phyloP scores from a whole-genome alignment of 306 rosid genomes.

The Lablab purpureus region DNA sequence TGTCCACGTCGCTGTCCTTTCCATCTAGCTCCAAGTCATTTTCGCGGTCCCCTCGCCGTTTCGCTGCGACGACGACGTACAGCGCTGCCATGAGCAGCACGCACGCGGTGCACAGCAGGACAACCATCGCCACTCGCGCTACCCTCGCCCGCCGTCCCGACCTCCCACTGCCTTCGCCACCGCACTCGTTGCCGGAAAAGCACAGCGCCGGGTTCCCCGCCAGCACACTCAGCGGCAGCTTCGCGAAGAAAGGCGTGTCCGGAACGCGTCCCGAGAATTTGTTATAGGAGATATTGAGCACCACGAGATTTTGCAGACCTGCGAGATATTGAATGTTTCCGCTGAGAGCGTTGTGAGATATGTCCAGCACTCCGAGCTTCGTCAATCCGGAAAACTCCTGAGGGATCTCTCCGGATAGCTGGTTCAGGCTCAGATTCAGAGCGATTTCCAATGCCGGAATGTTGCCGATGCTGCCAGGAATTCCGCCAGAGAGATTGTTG shows the following conservation, averaged over 20 bases:
- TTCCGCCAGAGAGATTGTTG: constrained; percentile 65
- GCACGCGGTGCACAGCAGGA: constrained; percentile 76
- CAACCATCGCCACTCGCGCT: constrained; percentile 85
- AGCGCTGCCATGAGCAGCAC: constrained; percentile 75
- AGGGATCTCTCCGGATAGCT: constrained; percentile 73
- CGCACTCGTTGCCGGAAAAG: constrained; percentile 64
- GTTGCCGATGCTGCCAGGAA: constrained; percentile 69
- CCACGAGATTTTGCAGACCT: constrained; percentile 81
- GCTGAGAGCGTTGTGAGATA: constrained; percentile 75
- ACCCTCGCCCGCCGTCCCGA: constrained; percentile 53
- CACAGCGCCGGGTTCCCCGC: constrained; percentile 80
- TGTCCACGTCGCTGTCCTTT: constrained; percentile 65
- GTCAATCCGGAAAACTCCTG: constrained; percentile 63
- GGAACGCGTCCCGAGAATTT: constrained; percentile 82
- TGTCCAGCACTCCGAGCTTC: constrained; percentile 80
- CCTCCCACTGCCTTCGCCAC: background rate
- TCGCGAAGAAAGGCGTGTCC: constrained; percentile 79
- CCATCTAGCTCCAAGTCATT: constrained; percentile 56
- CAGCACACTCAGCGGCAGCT: constrained; percentile 76
- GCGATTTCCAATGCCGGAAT: constrained; percentile 85
- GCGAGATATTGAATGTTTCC: constrained; percentile 76
- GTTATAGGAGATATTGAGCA: constrained; percentile 83
- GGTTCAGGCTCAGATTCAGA: constrained; percentile 80
- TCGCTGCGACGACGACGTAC: constrained; percentile 64
- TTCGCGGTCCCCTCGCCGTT: constrained; percentile 53